Base-by-base conservation (phyloP, 1,284 basidiomycete species). In the Apiotrichum akiyoshidainum region DNA sequence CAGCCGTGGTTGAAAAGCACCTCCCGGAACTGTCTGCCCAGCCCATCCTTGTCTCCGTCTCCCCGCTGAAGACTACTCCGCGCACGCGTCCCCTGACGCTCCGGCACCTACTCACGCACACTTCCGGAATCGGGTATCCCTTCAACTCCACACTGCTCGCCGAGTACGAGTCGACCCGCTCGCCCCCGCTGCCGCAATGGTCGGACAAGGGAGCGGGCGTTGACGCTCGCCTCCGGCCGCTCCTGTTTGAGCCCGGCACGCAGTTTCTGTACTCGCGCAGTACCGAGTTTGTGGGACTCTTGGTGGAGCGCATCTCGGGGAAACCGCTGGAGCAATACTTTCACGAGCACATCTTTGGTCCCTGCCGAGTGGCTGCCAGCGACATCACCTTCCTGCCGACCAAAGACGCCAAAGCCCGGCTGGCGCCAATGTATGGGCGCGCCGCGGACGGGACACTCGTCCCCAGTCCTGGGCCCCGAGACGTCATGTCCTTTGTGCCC, bases 41-140 rank as follows among this genome's bases (percentile, higher is more conserved):
- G 51, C 50, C 59, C 16, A 60, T 76, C 11, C 54, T 76, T 19
- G 54, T 60, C 16, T 68, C 70, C 10, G 72, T 67, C 53, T 59
- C 58, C 10, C 66, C 39, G 67, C 58, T 8, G 60, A 65, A 44
- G 41, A 65, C 11, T 64, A 67, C 7, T 48, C 63, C 17, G 52
- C 33, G 70, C 21, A 66, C 58, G 41, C 67, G 63, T 14, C 67
- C 66, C 26, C 59, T 73, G 54, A 75, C 74, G 1, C 55, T 76
- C 46, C 63, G 69, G 46, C 69, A 70, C 66, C 64, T 76, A 31
- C 54, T 74, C 50, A 68, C 61, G 35, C 74, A 76, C 63, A 69
- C 68, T 7, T 60, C 65, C 19, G 62, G 62, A 0, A 47, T 58
- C 33, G 33, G 34, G 10, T 64, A 60, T 57, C 16, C 5, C 16